phyloP scores from a whole-genome alignment of 805 yeast genomes.

The Candida loeiensis region DNA sequence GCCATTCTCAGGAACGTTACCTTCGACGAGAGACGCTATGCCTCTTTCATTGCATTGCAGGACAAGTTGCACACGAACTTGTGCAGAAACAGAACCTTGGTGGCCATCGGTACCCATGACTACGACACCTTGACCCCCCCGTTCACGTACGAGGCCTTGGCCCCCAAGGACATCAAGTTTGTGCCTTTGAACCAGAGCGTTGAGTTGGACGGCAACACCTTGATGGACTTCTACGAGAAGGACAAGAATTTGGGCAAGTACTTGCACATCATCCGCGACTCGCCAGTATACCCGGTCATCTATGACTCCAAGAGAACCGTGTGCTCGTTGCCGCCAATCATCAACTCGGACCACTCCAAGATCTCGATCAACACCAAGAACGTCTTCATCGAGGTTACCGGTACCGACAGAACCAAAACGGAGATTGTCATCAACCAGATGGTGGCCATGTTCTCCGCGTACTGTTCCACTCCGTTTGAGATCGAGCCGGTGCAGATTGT shows the following conservation, averaged over 20 bases:
- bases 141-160: constrained; percentile 81
- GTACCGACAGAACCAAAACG: constrained; percentile 90
- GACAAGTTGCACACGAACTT: constrained; percentile 93
- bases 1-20: constrained; percentile 85
- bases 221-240: constrained; percentile 85
- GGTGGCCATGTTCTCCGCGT: constrained; percentile 93
- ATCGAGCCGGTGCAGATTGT: constrained; percentile 87
- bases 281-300: constrained; percentile 88
- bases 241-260: constrained; percentile 89
- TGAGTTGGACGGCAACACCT: constrained; percentile 67
- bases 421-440: constrained; percentile 89
- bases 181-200: constrained; percentile 70
- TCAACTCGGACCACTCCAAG: constrained; percentile 88
- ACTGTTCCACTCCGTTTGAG: constrained; percentile 75
- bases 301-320: constrained; percentile 72
- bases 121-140: constrained; percentile 76
- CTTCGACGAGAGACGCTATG: constrained; percentile 82
- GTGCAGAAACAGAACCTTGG: constrained; percentile 95
- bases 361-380: constrained; percentile 80
- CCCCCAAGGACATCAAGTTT: constrained; percentile 73
- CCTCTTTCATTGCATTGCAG: constrained; percentile 92
- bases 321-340: constrained; percentile 94
- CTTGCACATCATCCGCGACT: constrained; percentile 81
- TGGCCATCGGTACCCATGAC: constrained; percentile 98
- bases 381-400: constrained; percentile 90